These are phyloP conservation scores for Xerocomus spinulosus DNA, from an alignment of 768 basidiomycete genomes.

Conservation along the genomic window DNA sequence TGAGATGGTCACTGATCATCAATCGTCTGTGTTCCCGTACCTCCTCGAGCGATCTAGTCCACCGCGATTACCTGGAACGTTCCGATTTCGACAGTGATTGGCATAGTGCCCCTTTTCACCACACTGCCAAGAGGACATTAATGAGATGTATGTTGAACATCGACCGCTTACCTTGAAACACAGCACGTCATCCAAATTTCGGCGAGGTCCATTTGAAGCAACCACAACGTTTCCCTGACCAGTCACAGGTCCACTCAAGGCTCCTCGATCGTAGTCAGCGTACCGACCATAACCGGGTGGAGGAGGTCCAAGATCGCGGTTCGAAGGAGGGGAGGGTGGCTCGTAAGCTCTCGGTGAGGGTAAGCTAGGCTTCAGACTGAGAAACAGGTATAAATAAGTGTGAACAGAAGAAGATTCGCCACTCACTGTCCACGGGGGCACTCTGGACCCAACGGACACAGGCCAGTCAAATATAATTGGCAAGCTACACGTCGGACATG, in stretches of 20 bases:
- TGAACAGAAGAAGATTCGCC: neutral
- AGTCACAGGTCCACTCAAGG: constrained; percentile 28
- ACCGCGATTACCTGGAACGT: constrained; percentile 87
- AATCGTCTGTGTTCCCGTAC: constrained; percentile 29
- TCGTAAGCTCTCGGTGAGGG: constrained; percentile 74
- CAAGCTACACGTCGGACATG: constrained; percentile 91
- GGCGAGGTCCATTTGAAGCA: constrained; percentile 43
- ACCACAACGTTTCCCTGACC: constrained; percentile 25
- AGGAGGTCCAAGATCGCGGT: constrained; percentile 82
- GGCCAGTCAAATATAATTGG: constrained; percentile 85
- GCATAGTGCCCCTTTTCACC: constrained; percentile 94
- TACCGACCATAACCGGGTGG: constrained; percentile 88
- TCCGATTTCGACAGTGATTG: constrained; percentile 86
- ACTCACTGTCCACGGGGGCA: constrained; percentile 89
- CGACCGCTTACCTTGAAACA: constrained; percentile 71
- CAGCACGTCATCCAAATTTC: constrained; percentile 78
- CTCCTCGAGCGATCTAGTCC: constrained; percentile 56
- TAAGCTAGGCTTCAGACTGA: constrained; percentile 72
- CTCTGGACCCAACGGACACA: constrained; percentile 86
- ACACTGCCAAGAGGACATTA: constrained; percentile 46
- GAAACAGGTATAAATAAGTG: constrained; percentile 7
- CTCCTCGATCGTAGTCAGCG: constrained; percentile 63
- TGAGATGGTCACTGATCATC: neutral
- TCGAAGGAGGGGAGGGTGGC: constrained; percentile 68
- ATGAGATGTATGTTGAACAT: neutral